Evolutionary conservation across 2,329 filamentous ascomycete genomes (phyloP), one percentile per base, ranked within the genome.

Genomic region (Acephala macrosclerotiorum): DNA sequence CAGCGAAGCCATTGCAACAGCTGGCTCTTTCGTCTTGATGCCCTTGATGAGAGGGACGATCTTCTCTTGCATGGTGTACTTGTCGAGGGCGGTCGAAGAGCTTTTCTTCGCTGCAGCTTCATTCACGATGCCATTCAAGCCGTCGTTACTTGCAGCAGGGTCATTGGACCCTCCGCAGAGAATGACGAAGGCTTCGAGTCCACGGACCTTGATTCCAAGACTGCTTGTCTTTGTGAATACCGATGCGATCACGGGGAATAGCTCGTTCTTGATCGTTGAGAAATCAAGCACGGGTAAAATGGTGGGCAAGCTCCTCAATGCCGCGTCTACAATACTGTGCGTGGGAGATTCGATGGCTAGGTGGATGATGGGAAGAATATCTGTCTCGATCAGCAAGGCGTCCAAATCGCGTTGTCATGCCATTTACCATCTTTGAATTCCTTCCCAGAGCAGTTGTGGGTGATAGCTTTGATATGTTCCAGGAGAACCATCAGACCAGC

Each of bases 61-160:
- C 81, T 97, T 98, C 77, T 99, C 96, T 77, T 99, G 96, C 81
- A 99, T 95, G 0, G 96, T 98, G 75, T 96, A 98, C 78, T 98
- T 98, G 81, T 99, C 96, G 33, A 99, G 82, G 2, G 95, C 94
- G 1, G 89, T 93, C 0, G 91, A 91, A 0, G 87, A 91, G 3
- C 85, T 86, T 65, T 87, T 85, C 74, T 86, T 87, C 58, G 74
- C 75, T 64, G 70, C 73, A 35, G 86, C 82, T 60, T 82, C 77
- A 70, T 85, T 78, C 49, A 80, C 74, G 75, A 94, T 82, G 0
- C 93, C 94, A 70, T 93, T 90, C 2, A 97, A 83, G 4, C 93
- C 94, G 76, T 96, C 93, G 56, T 87, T 82, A 47, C 81, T 81
- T 0, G 80, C 78, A 0, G 79, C 80, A 36, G 80, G 77, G 65